Percentiles rank a stretch among this genome's conserved stretches.
Conservation (phyloP, 768 basidiomycete genomes). For the Omphalotus guepiniiformis region DNA sequence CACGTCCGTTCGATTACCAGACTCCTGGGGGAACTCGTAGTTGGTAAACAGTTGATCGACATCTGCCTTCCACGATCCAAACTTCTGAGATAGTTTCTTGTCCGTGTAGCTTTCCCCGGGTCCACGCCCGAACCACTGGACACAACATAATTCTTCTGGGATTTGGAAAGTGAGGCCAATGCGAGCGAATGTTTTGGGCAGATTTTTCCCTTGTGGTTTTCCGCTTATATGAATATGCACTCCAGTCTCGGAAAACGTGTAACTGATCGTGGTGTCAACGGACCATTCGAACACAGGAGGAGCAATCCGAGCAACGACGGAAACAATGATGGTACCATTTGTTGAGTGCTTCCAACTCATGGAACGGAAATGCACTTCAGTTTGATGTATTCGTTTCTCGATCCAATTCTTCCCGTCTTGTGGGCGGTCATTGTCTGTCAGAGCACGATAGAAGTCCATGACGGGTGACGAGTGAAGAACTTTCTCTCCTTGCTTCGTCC, state of each 20-base stretch:
- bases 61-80: conserved; percentile 7
- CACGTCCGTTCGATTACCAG: conserved; percentile 31
- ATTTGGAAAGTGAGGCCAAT: conserved; percentile 9
- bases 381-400: conserved; percentile 7
- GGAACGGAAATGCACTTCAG: conserved; percentile 5
- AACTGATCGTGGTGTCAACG: conserved; percentile 8
- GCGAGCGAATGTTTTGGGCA: conserved; percentile 5
- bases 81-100: conserved; percentile 7
- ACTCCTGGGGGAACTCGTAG: conserved; percentile 32
- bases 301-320: conserved; percentile 8
- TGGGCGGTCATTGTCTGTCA: conserved; percentile 10
- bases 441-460: conserved; percentile 9
- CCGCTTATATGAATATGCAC: conserved; percentile 1
- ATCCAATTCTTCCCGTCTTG: conserved; percentile 8
- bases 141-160: neutral
- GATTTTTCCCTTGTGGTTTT: conserved; percentile 7
- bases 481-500: conserved; percentile 5
- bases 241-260: conserved; percentile 5
- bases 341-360: neutral
- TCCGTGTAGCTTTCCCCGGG: conserved; percentile 10
- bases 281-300: conserved; percentile 11
- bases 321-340: neutral
- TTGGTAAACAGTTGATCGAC: conserved; percentile 27
- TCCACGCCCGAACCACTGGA: conserved; percentile 10
- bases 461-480: conserved; percentile 1